Base-by-base conservation (phyloP, 768 basidiomycete genomes). In the Tricholomella constricta region DNA sequence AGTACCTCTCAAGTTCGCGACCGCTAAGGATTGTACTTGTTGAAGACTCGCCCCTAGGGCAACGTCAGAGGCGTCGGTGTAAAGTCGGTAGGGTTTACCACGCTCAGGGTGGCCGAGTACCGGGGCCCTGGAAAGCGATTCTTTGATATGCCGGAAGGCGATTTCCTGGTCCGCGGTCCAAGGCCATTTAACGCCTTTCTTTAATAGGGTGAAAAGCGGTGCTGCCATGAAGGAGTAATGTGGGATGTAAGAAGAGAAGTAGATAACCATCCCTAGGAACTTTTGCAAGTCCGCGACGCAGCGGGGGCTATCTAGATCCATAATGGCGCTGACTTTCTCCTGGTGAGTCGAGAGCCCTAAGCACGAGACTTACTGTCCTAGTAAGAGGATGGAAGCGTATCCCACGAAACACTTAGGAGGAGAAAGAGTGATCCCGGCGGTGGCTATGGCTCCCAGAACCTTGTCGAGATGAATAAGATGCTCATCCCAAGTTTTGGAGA, bases 221-320 rank as follows among this genome's bases (percentile, higher is more conserved):
- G 59, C 36, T 0, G 64, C 71, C 2, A 73, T 68, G 51, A 59
- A 64, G 0, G 73, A 57, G 52, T 72, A 75, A 44, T 56, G 69
- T 1, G 70, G 72, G n/a, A 76, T 69, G 55, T 68, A 76, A 0
- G 59, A 31, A 0, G 71, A 59, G 52, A 75, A 75, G 45, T 75
- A 75, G 0, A 73, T 70, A 25, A 70, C 66, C 69, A 70, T 72
- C 0, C 73, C 73, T 1, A 73, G 49, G 55, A 71, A 73, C 6
- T 51, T 62, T 45, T 71, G 70, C 9, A 74, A 43, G 15, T 69
- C 65, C 15, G 47, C n/a, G 0, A 64, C 56, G 23, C 64, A 67
- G 0, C 17, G 17, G 0, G 72, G 73, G 59, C 60, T 47, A 2
- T 61, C 55, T 1, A 74, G 51, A 5, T 67, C 54, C 0, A 0